A percentile compares a stretch with the other conserved stretches of the same genome.
Conservation (phyloP, 257 asterid genomes). For the Primulina tabacum region DNA sequence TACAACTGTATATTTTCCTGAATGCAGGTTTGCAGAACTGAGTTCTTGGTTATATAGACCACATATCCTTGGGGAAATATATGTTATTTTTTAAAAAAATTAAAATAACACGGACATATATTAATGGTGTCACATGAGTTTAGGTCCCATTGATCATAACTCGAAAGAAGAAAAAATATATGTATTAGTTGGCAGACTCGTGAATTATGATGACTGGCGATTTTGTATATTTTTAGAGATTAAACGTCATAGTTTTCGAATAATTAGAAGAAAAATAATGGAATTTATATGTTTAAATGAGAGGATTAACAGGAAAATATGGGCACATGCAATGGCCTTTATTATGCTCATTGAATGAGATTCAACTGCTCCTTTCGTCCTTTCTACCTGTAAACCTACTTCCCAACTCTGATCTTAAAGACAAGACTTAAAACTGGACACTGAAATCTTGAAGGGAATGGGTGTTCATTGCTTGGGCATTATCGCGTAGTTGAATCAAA, state of each 20-base stretch:
- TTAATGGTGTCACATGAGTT: constrained; percentile 1
- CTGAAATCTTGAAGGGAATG: no score
- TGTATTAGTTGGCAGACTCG: background rate
- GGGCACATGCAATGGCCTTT: background rate
- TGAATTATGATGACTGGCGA: background rate
- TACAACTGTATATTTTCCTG: background rate
- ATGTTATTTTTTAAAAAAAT: no score
- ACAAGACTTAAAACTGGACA: no score
- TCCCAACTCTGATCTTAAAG: background rate
- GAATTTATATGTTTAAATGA: background rate
- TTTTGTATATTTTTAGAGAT: background rate
- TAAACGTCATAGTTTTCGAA: background rate
- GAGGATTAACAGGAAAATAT: background rate
- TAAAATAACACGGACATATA: background rate
- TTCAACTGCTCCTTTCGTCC: background rate
- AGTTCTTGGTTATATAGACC: background rate
- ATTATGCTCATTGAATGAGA: background rate
- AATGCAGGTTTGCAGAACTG: background rate
- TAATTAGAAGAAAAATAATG: background rate
- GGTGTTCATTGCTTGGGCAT: no score
- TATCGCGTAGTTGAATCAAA: no score
- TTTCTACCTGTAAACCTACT: background rate
- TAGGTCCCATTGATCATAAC: background rate
- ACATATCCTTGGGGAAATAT: no score
- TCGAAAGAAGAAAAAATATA: background rate